These are phyloP conservation scores for Aureobasidium sp. DNA, from an alignment of 2,329 filamentous ascomycete species.

Conservation along the genomic window DNA sequence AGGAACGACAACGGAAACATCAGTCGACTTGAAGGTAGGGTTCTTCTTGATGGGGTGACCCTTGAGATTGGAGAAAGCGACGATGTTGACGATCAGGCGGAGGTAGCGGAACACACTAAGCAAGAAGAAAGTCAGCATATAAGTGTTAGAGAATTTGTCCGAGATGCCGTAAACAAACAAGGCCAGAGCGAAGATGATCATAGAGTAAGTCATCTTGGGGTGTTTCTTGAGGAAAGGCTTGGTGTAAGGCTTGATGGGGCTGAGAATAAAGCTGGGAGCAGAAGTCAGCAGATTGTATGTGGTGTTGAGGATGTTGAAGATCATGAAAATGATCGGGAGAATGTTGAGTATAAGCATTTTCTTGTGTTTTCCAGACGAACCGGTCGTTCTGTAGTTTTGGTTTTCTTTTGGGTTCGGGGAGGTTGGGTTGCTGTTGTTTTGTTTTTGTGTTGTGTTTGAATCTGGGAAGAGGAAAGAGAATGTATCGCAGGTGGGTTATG, in stretches of 20 bases:
- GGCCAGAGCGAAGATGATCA: not conserved
- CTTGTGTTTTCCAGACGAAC: not conserved
- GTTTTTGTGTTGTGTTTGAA: conserved; percentile 1
- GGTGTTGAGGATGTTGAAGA: not conserved
- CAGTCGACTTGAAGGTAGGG: conserved; percentile 20
- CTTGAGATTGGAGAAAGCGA: conserved; percentile 21
- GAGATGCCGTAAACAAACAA: not conserved
- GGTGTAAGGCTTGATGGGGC: not conserved
- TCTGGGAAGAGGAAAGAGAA: not conserved
- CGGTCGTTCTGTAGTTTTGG: not conserved
- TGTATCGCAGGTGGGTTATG: not conserved
- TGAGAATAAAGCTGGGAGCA: not conserved
- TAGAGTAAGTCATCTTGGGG: not conserved
- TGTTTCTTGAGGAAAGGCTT: not conserved
- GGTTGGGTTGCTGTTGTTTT: not conserved
- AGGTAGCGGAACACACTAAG: conserved; percentile 20
- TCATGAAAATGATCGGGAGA: not conserved
- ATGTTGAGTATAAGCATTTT: not conserved
- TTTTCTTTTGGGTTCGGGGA: not conserved
- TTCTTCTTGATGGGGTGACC: conserved; percentile 18
- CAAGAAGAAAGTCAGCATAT: conserved; percentile 14
- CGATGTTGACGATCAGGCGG: conserved; percentile 23
- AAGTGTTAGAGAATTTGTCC: not conserved
- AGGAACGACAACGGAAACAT: conserved; percentile 26
- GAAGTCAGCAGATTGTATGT: not conserved